These are phyloP conservation scores for Monascus purpureus DNA, from an alignment of 495 filamentous ascomycete species.

Conservation along the genomic window DNA sequence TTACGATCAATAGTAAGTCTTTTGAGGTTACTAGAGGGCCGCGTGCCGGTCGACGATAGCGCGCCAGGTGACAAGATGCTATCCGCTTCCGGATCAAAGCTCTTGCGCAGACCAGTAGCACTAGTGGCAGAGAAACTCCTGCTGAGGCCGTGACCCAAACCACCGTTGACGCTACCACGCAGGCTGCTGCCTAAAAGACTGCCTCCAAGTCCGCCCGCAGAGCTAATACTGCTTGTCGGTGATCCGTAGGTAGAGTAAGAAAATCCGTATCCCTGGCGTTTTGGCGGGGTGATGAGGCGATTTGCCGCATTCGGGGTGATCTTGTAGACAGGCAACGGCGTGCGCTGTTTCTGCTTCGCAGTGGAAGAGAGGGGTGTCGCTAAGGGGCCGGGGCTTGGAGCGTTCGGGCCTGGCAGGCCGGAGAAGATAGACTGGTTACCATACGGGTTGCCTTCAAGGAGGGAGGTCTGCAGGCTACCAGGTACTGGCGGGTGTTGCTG, in stretches of 20 bases:
- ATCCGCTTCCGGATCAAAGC: conserved; percentile 51
- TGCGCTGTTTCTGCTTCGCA: conserved; percentile 56
- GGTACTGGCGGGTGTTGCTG: conserved; percentile 34
- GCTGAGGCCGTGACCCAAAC: conserved; percentile 45
- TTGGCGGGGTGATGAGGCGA: conserved; percentile 68
- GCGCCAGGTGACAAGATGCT: conserved; percentile 79
- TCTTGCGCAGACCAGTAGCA: conserved; percentile 53
- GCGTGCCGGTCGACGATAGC: conserved; percentile 55
- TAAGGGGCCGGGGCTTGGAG: conserved; percentile 62
- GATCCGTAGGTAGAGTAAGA: conserved; percentile 81
- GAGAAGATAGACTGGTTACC: conserved; percentile 70
- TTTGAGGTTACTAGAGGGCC: conserved; percentile 59
- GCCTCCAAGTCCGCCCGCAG: conserved; percentile 49
- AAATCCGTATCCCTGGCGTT: conserved; percentile 67
- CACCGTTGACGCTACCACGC: conserved; percentile 32
- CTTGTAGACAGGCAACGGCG: conserved; percentile 74
- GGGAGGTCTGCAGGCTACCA: conserved; percentile 59
- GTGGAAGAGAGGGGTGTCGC: conserved; percentile 73
- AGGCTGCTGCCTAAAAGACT: conserved; percentile 54
- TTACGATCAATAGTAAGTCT: conserved; percentile 80
- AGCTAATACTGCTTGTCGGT: conserved; percentile 57
- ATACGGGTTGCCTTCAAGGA: conserved; percentile 66
- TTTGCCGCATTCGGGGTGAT: conserved; percentile 69
- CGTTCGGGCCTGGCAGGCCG: conserved; percentile 46
- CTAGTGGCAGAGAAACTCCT: conserved; percentile 54